These are phyloP conservation scores for Escallonia herrerae DNA, from an alignment of 129 eudicot genomes.

Conservation along the genomic window DNA sequence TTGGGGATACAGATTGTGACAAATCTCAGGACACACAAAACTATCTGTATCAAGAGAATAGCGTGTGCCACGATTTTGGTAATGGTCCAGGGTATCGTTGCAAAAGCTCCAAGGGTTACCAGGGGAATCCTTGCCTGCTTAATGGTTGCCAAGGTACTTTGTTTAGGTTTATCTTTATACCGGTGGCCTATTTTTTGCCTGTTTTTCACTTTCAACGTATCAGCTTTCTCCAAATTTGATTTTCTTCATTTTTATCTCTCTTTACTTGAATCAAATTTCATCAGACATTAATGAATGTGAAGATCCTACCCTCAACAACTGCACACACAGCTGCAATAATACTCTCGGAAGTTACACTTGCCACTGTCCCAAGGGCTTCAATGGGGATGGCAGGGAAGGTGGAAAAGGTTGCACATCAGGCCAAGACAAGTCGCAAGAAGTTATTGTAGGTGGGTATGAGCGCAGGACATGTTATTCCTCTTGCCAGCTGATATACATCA, in stretches of 20 bases:
- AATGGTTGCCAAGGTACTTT: slow-evolving; percentile 14
- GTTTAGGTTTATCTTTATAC: neutral
- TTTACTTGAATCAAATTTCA: too few relatives aligned
- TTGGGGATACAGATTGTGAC: slow-evolving; percentile 1
- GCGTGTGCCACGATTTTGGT: slow-evolving; percentile 1
- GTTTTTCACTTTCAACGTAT: too few relatives aligned
- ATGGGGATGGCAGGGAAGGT: slow-evolving; percentile 3
- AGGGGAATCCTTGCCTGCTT: slow-evolving; percentile 13
- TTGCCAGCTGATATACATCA: too few relatives aligned
- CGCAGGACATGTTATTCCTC: too few relatives aligned
- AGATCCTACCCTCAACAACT: neutral
- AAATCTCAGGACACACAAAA: neutral
- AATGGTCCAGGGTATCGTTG: slow-evolving; percentile 5
- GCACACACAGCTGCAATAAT: neutral
- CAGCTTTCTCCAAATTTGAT: too few relatives aligned
- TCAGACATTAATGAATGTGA: slow-evolving; percentile 12
- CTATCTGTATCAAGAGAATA: neutral
- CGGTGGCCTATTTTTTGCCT: too few relatives aligned
- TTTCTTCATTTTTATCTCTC: too few relatives aligned
- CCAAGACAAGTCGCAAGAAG: too few relatives aligned
- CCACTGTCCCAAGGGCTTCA: slow-evolving; percentile 3
- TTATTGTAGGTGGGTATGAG: too few relatives aligned
- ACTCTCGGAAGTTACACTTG: slow-evolving; percentile 7
- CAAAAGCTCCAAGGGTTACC: neutral
- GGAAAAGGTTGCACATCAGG: neutral